Evolutionary conservation across 106 monocot genomes (phyloP), one percentile per base, ranked within the genome.

Genomic region (Alisma plantagoaquatica): DNA sequence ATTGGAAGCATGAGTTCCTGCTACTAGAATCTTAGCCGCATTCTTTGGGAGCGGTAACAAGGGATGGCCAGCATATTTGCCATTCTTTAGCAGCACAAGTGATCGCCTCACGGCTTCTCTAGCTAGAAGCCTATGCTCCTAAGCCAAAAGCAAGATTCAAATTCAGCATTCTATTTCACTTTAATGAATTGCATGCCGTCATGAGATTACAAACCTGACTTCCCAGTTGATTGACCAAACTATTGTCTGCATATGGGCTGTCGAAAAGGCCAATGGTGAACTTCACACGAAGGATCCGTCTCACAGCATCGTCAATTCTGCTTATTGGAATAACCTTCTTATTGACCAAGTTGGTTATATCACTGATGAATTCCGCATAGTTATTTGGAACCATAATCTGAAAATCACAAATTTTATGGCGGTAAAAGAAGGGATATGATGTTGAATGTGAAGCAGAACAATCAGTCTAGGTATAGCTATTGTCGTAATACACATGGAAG

Each of bases 101-200:
- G 83, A 83, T 60, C 75, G 73, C 46, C 83, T 62, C 26, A 77
- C 83, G 14, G 83, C 83, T 74, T 83, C 83, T 26, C 74, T 73
- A 21, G 78, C 83, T 33, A 83, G 33, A 25, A 71, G 68, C 23
- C 83, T 56, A 27, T 83, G 83, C 57, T 78, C 75, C 83, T 83
- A 74, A 56, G 50, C 4, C 45, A 43, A 29, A 27, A 45, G 22
- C 25, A 17, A 2, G 14, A 45, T 5, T 8, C 16, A 57, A 11
- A 35, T 23, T 7, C 26, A 42, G 3, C 2, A 24, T 23, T 57
- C 42, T 22, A 23, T 57, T 27, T 8, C 6, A 10, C 12, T 24
- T 6, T 18, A 51, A 26, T 2, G 10, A 18, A 26, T 24, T 62
- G 31, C 4, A 0, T 6, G 1, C 7, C 5, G 46, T 5, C 7